phyloP scores from a whole-genome alignment of 306 rosid species.

The Fragaria iinumae region DNA sequence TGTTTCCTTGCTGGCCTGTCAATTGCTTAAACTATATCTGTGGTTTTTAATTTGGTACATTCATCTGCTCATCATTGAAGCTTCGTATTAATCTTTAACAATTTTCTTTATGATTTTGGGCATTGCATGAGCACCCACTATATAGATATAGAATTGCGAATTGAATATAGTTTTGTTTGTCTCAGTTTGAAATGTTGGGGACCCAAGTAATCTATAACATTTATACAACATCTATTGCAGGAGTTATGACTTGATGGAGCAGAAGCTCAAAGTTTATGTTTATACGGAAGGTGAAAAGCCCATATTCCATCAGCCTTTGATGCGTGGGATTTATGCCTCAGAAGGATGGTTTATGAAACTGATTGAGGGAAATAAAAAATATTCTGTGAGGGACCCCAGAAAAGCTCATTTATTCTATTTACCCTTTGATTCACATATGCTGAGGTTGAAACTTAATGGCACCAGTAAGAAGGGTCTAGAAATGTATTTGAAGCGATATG shows the following conservation, averaged over 20 bases:
- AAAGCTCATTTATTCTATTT: conserved; percentile 85
- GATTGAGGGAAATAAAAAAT: conserved; percentile 58
- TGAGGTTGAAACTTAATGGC: conserved; percentile 42
- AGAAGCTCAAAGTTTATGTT: conserved; percentile 66
- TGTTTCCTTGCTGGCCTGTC: conserved; percentile 1
- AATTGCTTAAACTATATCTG: neutral
- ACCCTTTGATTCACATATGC: conserved; percentile 70
- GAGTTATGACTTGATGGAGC: conserved; percentile 87
- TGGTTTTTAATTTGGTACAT: neutral
- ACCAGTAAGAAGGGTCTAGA: conserved; percentile 39
- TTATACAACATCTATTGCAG: conserved; percentile 37
- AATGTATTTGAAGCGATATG: conserved; percentile 56
- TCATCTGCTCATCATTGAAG: neutral
- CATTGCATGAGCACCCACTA: neutral
- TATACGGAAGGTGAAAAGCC: conserved; percentile 85
- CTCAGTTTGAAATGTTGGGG: neutral
- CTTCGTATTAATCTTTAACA: neutral
- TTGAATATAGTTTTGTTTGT: neutral
- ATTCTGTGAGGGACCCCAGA: conserved; percentile 59
- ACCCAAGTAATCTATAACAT: conserved; percentile 20
- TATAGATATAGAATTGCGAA: neutral
- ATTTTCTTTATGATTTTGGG: neutral
- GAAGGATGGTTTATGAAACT: conserved; percentile 97
- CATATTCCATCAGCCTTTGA: conserved; percentile 73
- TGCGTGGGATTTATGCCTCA: conserved; percentile 87